phyloP scores from a whole-genome alignment of 1,284 basidiomycete species.

The Trametes pubescens region DNA sequence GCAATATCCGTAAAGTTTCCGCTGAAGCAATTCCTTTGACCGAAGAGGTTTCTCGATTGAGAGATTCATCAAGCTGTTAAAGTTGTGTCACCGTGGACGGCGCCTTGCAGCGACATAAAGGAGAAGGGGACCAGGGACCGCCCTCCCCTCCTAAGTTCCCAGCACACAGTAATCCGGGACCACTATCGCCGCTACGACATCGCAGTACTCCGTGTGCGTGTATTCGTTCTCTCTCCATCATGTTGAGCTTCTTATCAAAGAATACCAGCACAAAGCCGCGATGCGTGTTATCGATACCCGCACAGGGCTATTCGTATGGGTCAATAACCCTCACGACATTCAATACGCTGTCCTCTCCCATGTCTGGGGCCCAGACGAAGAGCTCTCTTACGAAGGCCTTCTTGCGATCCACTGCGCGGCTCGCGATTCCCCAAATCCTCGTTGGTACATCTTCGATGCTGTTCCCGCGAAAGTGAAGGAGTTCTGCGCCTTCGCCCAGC shows the following conservation, averaged over 20 bases:
- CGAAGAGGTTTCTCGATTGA: no score
- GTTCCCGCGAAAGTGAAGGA: constrained; percentile 3
- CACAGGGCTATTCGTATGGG: constrained; percentile 12
- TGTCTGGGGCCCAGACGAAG: constrained; percentile 8
- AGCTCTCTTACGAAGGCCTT: constrained; percentile 8
- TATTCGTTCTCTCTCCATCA: not conserved
- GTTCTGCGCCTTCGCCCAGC: not conserved
- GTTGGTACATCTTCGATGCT: constrained; percentile 1
- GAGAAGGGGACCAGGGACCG: no score
- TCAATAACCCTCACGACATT: constrained; percentile 1
- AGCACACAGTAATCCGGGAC: no score
- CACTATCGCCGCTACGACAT: no score
- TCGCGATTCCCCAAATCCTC: not conserved
- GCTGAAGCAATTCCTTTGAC: no score
- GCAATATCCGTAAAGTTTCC: not conserved
- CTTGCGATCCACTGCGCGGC: not conserved
- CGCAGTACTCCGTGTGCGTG: not conserved
- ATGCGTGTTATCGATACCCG: constrained; percentile 15
- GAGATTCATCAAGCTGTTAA: no score
- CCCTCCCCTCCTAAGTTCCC: not conserved
- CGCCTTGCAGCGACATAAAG: no score
- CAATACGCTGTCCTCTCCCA: constrained; percentile 16
- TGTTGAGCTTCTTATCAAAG: not conserved
- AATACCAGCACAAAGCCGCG: not conserved
- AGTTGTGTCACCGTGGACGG: no score